These are phyloP conservation scores for Mucor ambiguus DNA, from an alignment of 371 early-diverging fungal species.

Conservation along the genomic window DNA sequence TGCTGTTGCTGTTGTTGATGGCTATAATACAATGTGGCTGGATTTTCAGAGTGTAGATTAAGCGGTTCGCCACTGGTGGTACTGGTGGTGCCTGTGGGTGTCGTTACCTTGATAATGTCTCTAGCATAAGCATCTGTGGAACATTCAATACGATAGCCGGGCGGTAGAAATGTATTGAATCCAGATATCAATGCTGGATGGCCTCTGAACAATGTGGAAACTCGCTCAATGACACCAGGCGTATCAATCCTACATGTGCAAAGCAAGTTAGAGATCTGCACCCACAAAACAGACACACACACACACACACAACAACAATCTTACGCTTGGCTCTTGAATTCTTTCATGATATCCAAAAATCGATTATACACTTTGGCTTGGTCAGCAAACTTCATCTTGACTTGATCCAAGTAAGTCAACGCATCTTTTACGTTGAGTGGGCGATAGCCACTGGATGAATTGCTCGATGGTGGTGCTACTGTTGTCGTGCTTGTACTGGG, in stretches of 20 bases:
- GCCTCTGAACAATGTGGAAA: constrained; percentile 90
- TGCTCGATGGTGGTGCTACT: neutral
- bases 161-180: constrained; percentile 99
- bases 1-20: neutral
- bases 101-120: constrained; percentile 78
- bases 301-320: neutral
- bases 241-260: constrained; percentile 80
- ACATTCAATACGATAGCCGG: constrained; percentile 92
- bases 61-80: constrained; percentile 29
- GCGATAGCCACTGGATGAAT: constrained; percentile 26
- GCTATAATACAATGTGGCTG: neutral
- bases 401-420: constrained; percentile 95
- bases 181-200: constrained; percentile 92
- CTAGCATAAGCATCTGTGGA: constrained; percentile 61
- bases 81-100: constrained; percentile 76
- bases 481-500: neutral
- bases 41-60: constrained; percentile 11
- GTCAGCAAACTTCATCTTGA: constrained; percentile 91
- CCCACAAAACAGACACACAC: neutral
- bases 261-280: neutral
- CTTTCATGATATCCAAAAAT: constrained; percentile 99
- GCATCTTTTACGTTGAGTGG: constrained; percentile 85
- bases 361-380: constrained; percentile 94
- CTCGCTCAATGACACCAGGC: constrained; percentile 95
- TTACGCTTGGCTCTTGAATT: constrained; percentile 96